Percentiles rank a stretch among this genome's conserved stretches.
Evolutionary conservation across 2,329 filamentous ascomycete species (phyloP).

Genomic region (Mollisia scopiformis): DNA sequence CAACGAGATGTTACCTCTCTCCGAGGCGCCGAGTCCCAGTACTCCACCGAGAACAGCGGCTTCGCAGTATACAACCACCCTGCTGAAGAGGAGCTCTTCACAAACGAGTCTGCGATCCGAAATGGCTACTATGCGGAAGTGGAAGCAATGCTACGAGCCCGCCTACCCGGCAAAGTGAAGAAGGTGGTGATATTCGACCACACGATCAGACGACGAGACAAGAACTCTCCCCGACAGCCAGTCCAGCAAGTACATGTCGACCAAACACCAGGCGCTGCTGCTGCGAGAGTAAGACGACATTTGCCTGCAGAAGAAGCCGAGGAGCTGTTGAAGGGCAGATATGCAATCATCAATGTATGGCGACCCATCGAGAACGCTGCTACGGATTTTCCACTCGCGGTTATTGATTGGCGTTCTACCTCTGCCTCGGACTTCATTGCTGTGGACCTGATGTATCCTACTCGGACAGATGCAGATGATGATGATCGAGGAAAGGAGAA

Average conservation of each 20-base stretch:
- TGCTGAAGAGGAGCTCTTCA: slow-evolving; percentile 60
- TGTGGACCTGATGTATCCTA: slow-evolving; percentile 74
- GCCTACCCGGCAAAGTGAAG: slow-evolving; percentile 62
- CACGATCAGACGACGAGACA: slow-evolving; percentile 70
- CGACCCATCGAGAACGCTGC: slow-evolving; percentile 56
- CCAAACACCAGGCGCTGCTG: slow-evolving; percentile 70
- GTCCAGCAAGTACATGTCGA: slow-evolving; percentile 79
- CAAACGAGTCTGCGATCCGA: slow-evolving; percentile 69
- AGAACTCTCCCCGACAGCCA: slow-evolving; percentile 61
- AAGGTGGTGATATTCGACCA: slow-evolving; percentile 81
- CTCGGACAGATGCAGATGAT: slow-evolving; percentile 58
- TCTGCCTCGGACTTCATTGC: slow-evolving; percentile 66
- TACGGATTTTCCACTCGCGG: slow-evolving; percentile 57
- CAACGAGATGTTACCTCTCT: slow-evolving; percentile 65
- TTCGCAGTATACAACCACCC: slow-evolving; percentile 68
- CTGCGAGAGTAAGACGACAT: slow-evolving; percentile 68
- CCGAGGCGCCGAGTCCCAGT: slow-evolving; percentile 67
- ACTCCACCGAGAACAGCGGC: slow-evolving; percentile 70
- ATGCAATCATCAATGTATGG: slow-evolving; percentile 87
- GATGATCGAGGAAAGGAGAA: slow-evolving; percentile 46
- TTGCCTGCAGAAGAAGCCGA: slow-evolving; percentile 65
- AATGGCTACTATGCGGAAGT: slow-evolving; percentile 81
- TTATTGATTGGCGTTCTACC: slow-evolving; percentile 58
- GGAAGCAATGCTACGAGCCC: slow-evolving; percentile 65
- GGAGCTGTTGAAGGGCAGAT: slow-evolving; percentile 63